Evolutionary conservation across 75 land plant species (phyloP).

Genomic region (Sequoia sempervirens): DNA sequence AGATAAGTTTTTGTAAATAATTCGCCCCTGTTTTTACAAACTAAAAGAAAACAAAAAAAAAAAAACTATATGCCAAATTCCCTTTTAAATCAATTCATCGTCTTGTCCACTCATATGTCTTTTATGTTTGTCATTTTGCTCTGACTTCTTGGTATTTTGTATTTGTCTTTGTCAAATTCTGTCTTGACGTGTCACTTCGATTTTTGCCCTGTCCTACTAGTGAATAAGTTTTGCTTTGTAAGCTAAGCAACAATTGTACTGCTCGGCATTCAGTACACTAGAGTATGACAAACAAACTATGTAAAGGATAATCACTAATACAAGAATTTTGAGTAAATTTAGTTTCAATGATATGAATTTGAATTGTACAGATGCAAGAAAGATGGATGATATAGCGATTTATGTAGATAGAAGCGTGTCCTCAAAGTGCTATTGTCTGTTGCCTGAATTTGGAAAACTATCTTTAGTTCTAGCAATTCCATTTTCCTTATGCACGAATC

Average conservation of each 20-base stretch:
- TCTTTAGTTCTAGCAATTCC: background rate
- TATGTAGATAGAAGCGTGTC: background rate
- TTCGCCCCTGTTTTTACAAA: background rate
- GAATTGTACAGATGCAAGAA: background rate
- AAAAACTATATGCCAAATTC: background rate
- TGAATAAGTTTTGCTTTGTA: background rate
- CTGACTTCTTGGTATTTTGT: background rate
- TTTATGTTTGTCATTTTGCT: background rate
- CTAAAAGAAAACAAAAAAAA: background rate
- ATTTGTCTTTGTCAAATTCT: background rate
- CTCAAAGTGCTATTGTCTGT: background rate
- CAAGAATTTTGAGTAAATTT: background rate
- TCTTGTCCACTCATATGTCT: background rate
- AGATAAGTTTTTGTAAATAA: too few species aligned
- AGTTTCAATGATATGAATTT: background rate
- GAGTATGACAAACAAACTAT: background rate
- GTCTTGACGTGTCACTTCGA: background rate
- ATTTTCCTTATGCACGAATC: background rate
- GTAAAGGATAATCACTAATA: background rate
- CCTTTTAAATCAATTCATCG: background rate
- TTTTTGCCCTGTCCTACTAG: background rate
- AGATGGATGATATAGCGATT: background rate
- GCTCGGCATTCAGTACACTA: background rate
- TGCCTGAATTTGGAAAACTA: background rate
- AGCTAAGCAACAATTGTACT: background rate